Conservation (phyloP, 148 eudicot species). For the Vaccinium macrocarpon region DNA sequence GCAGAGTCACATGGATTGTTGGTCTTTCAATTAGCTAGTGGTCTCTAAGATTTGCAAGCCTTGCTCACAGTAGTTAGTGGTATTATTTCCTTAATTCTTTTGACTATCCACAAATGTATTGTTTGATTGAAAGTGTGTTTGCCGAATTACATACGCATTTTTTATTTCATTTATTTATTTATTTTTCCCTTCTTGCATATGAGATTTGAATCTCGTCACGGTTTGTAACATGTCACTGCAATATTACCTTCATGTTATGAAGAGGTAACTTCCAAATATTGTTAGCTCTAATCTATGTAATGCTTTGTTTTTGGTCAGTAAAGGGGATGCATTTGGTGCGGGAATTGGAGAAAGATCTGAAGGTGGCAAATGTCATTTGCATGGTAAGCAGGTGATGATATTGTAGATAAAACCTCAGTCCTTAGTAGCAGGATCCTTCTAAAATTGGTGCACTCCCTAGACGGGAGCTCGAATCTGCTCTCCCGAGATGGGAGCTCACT, state of each 20-base stretch:
- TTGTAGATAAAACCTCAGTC: conserved; percentile 1
- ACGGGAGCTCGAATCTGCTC: no score
- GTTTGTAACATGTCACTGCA: not conserved
- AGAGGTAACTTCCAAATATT: not conserved
- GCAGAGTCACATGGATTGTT: not conserved
- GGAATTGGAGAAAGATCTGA: conserved; percentile 89
- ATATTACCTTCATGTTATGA: not conserved
- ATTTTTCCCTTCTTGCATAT: not conserved
- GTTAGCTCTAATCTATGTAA: conserved; percentile 13
- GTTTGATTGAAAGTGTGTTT: not conserved
- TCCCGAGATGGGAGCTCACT: no score
- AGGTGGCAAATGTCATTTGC: conserved; percentile 95
- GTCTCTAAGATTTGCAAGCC: not conserved
- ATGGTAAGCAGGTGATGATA: conserved; percentile 59
- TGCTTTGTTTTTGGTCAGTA: conserved; percentile 46
- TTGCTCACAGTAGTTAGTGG: not conserved
- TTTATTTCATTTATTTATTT: not conserved
- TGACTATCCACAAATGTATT: not conserved
- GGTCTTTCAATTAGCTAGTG: not conserved
- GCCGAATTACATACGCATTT: not conserved
- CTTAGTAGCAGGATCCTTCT: no score
- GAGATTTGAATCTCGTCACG: not conserved
- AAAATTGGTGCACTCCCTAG: no score
- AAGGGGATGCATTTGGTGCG: conserved; percentile 96
- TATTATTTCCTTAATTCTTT: not conserved